These are phyloP conservation scores for Solanum tarapatanum DNA, from an alignment of 257 asterid species.

Conservation along the genomic window DNA sequence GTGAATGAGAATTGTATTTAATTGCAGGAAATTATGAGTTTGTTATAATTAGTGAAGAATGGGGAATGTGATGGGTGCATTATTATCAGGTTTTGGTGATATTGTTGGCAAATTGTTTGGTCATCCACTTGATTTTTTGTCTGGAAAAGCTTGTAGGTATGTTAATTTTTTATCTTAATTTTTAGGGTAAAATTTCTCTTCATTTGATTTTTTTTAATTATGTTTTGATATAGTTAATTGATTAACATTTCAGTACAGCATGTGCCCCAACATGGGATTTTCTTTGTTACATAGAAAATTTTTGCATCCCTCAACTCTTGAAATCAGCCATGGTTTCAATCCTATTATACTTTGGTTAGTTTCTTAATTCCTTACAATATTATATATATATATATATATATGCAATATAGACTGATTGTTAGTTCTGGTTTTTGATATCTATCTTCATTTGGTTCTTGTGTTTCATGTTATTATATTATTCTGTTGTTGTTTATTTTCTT, in stretches of 20 bases:
- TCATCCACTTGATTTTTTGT: conserved; percentile 69
- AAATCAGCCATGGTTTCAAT: conserved; percentile 44
- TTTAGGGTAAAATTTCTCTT: background rate
- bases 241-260: conserved; percentile 27
- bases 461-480: too few relatives aligned
- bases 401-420: too few relatives aligned
- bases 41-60: conserved; percentile 6
- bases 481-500: too few relatives aligned
- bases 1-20: too few relatives aligned
- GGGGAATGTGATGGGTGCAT: conserved; percentile 48
- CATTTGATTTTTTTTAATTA: too few relatives aligned
- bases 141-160: conserved; percentile 60
- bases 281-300: conserved; percentile 56
- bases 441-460: too few relatives aligned
- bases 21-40: background rate
- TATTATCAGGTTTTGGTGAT: conserved; percentile 40
- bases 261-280: conserved; percentile 67
- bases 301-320: conserved; percentile 48
- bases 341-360: conserved; percentile 47
- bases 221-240: background rate
- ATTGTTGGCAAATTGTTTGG: conserved; percentile 40
- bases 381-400: too few relatives aligned
- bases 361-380: background rate
- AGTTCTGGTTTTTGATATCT: too few relatives aligned
- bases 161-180: background rate